These are phyloP conservation scores for Camelina hispida DNA, from an alignment of 345 rosid genomes.

Conservation along the genomic window DNA sequence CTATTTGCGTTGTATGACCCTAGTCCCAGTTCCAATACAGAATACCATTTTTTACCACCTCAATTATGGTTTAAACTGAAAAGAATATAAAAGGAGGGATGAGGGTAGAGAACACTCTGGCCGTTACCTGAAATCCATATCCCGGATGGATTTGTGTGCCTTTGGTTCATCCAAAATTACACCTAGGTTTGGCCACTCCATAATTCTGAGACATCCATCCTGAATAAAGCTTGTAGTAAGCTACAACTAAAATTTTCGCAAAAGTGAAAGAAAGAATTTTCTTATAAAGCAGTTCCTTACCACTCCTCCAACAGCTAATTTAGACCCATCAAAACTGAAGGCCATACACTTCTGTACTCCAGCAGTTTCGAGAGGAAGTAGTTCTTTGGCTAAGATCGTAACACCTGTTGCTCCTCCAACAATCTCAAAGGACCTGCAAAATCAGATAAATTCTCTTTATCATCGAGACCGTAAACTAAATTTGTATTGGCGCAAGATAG, in stretches of 20 bases:
- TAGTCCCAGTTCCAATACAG: slow-evolving; percentile 7
- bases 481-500: slow-evolving; percentile 4
- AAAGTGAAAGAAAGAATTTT: slow-evolving; percentile 1
- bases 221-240: slow-evolving; percentile 42
- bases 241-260: background rate
- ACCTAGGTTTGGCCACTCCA: slow-evolving; percentile 81
- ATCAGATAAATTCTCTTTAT: slow-evolving; percentile 14
- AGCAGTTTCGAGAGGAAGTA: slow-evolving; percentile 64
- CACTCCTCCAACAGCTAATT: slow-evolving; percentile 84
- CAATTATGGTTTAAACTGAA: background rate
- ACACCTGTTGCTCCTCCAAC: slow-evolving; percentile 51
- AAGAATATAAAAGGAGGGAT: background rate
- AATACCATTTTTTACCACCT: slow-evolving; percentile 1
- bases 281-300: slow-evolving; percentile 52
- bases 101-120: slow-evolving; percentile 2
- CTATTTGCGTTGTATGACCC: background rate
- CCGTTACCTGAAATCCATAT: slow-evolving; percentile 85
- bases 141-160: slow-evolving; percentile 84
- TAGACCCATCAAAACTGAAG: slow-evolving; percentile 92
- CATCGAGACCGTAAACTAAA: slow-evolving; percentile 10
- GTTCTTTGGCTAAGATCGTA: slow-evolving; percentile 60
- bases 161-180: slow-evolving; percentile 73
- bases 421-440: slow-evolving; percentile 78
- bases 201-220: slow-evolving; percentile 94
- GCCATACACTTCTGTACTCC: slow-evolving; percentile 83